Conservation (phyloP, 257 asterid genomes). For the Ajuga chamaepitys region DNA sequence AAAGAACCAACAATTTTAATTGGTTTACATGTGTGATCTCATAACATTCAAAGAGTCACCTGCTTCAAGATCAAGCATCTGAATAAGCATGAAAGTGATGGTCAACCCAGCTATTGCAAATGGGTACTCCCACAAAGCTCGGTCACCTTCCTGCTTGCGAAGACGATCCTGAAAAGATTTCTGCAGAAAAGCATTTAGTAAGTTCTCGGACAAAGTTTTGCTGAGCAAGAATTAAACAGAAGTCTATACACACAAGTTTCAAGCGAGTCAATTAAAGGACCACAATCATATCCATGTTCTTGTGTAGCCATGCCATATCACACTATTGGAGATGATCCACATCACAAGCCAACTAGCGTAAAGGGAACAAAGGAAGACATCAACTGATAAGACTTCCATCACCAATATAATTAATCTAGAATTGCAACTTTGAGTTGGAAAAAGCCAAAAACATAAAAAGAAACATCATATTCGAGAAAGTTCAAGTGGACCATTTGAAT, state of each 20-base stretch:
- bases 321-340: not conserved
- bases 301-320: not conserved
- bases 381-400: not conserved
- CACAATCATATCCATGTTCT: not conserved
- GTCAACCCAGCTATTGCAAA: constrained; percentile 99
- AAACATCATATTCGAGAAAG: too few species aligned
- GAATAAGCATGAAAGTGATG: constrained; percentile 96
- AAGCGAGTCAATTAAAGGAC: not conserved
- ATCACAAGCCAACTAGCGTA: not conserved
- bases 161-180: constrained; percentile 96
- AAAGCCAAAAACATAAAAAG: not conserved
- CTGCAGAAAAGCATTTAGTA: constrained; percentile 31
- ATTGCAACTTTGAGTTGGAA: not conserved
- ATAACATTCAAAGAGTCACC: constrained; percentile 30
- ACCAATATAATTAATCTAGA: not conserved
- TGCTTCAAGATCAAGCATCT: constrained; percentile 99
- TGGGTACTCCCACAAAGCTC: too few species aligned
- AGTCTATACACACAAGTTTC: not conserved
- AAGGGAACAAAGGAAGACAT: not conserved
- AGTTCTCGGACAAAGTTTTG: constrained; percentile 8
- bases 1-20: not conserved
- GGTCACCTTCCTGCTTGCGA: constrained; percentile 87
- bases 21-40: not conserved
- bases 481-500: too few species aligned
- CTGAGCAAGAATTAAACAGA: constrained; percentile 2